Evolutionary conservation across 2,329 filamentous ascomycete species (phyloP).

Genomic region (Plectosphaerella cucumerina): DNA sequence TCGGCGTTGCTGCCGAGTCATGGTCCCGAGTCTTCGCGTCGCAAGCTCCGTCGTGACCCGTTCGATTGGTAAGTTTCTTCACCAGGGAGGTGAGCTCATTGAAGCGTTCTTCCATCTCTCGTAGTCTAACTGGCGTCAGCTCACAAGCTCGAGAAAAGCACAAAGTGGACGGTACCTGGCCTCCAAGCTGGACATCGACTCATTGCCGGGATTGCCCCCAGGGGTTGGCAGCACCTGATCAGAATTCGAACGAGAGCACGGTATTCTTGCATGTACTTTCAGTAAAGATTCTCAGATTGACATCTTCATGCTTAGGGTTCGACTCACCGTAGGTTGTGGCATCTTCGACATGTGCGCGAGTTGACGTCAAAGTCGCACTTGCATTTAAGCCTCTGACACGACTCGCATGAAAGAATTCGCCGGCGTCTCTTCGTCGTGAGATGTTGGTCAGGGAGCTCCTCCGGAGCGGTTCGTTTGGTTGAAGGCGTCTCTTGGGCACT

Average conservation of each 20-base stretch:
- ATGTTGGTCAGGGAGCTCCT: neutral
- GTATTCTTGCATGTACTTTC: no score
- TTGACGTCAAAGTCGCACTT: slow-evolving; percentile 10
- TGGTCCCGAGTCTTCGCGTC: neutral
- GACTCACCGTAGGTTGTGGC: slow-evolving; percentile 9
- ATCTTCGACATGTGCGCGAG: slow-evolving; percentile 10
- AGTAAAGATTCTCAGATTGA: no score
- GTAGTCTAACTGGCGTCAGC: neutral
- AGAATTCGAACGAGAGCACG: neutral
- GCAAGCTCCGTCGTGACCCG: neutral
- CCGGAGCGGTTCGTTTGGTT: neutral
- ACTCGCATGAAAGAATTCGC: slow-evolving; percentile 11
- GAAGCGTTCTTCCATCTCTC: neutral
- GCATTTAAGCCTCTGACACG: slow-evolving; percentile 11
- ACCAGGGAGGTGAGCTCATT: neutral
- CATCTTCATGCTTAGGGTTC: no score
- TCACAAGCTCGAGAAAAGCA: no score
- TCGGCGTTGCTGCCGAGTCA: neutral
- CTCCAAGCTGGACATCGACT: no score
- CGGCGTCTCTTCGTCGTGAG: slow-evolving; percentile 5
- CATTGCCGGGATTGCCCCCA: no score
- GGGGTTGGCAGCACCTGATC: no score
- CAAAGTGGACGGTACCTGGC: no score
- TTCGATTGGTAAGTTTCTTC: neutral
- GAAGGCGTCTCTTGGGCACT: neutral